Base-by-base conservation (phyloP, 2,329 filamentous ascomycete species). In the Metarhizium humberi region DNA sequence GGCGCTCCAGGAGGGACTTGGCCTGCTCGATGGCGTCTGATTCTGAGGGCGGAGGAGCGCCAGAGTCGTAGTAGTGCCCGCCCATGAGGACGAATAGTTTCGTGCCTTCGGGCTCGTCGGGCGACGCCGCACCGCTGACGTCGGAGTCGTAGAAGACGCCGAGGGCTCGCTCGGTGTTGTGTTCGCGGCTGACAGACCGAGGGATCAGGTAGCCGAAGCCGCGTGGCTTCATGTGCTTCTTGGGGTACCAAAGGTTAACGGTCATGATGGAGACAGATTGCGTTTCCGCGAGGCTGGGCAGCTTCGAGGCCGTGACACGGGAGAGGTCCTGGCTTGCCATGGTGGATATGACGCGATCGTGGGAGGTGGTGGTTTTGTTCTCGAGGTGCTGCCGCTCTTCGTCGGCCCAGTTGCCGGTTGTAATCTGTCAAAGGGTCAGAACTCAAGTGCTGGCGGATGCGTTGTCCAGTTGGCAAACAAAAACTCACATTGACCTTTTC, bases 131-230 rank as follows among this genome's bases (percentile, higher is more conserved):
- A 47, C 62, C 59, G 54, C 66, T 59, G 34, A 73, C 79, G 59
- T 90, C 84, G 2, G 85, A 89, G 70, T 96, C 91, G 70, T 97
- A 97, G 57, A 97, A 87, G 53, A 97, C 92, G 59, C 94, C 94
- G 6, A 99, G 83, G 0, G 87, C 88, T 58, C 84, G 81, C 68
- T 95, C 89, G 1, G 89, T 87, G 67, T 96, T 95, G 60, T 90
- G 78, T 42, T 83, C 81, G 50, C 78, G 76, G 3, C 85, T 79
- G 1, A 89, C 78, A 16, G 84, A 84, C 57, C 84, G 83, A 2
- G 94, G 92, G 57, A 99, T 88, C 5, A 99, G 81, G 70, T 97
- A 97, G 60, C 94, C 94, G 67, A 97, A 95, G 18, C 92, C 94
- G 34, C 76, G 73, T 55, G 84, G 75, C 14, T 82, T 80, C 40